Evolutionary conservation across 192 early-diverging fungal genomes (phyloP), one percentile per base, ranked within the genome.

Genomic region (Coemansia sp.): DNA sequence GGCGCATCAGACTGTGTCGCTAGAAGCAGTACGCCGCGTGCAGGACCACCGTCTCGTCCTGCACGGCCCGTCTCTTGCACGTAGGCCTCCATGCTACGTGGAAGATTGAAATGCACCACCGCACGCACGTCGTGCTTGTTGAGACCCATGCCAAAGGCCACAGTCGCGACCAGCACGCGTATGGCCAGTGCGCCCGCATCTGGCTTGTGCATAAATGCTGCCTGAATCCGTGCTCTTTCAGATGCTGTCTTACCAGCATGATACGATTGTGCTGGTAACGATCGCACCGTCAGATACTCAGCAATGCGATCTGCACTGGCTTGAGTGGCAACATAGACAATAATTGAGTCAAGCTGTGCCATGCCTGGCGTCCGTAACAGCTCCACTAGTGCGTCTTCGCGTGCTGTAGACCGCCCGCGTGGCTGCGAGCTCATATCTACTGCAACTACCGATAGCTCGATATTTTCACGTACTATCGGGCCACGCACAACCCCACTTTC

Each of bases 121-220:
- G 82, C 84, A n/a, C 87, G 82, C 16, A 86, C 82, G 23, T 88
- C 82, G 35, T 81, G 62, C 55, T 90, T 86, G 61, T 90, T 85
- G 7, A 89, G 81, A 11, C 87, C 87, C 71, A 91, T 69, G 9
- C 88, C 88, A 75, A 89, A 89, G 0, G 86, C 88, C 33, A 89
- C 84, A 0, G 88, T 91, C 5, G 89, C 88, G 2, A 86, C 83
- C 45, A 87, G 68, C 21, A 91, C 82, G 40, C 84, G 81, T 14
- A 90, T 78, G 0, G 70, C 52, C 20, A 56, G 46, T 6, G 47
- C 16, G 6, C 51, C 46, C 3, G 36, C 13, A 13, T 30, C 13
- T 44, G 53, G n/a, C 47, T 14, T 60, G 48, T 19, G 72, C 83
- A 89, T 83, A 63, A 92, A 93, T 10, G 80, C 75, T 0, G 67